Percentiles rank a stretch among this genome's conserved stretches.
phyloP scores from a whole-genome alignment of 352 stramenopile genomes.

The Blastocystis sp. region DNA sequence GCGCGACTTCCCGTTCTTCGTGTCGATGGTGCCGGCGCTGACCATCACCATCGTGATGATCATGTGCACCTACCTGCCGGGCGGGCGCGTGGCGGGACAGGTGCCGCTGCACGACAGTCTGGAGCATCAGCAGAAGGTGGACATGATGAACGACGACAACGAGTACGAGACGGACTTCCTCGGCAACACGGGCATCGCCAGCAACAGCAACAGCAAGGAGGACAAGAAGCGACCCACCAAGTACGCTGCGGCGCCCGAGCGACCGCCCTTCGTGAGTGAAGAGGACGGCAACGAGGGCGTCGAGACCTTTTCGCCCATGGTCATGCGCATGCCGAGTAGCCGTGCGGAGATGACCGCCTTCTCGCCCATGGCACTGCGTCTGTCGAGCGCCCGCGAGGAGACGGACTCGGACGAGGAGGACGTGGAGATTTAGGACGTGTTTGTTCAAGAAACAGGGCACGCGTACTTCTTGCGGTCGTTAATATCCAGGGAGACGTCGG shows the following conservation, averaged over 20 bases:
- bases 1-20: not conserved
- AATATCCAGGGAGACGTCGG: slow-evolving; percentile 3
- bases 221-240: not conserved
- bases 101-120: not conserved
- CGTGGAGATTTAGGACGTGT: slow-evolving; percentile 57
- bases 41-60: slow-evolving; percentile 27
- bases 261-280: not conserved
- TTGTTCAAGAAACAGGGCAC: slow-evolving; percentile 22
- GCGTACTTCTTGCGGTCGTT: slow-evolving; percentile 19
- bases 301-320: not conserved
- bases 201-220: not conserved
- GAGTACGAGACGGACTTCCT: slow-evolving; percentile 57
- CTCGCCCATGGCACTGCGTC: not conserved
- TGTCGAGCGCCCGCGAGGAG: not conserved
- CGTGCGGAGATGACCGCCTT: not conserved
- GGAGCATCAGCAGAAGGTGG: slow-evolving; percentile 42
- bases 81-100: slow-evolving; percentile 36
- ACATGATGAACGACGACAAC: slow-evolving; percentile 42
- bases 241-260: not conserved
- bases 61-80: slow-evolving; percentile 47
- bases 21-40: slow-evolving; percentile 20
- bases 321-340: not conserved
- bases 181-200: not conserved
- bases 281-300: not conserved
- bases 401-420: not conserved